phyloP scores from a whole-genome alignment of 2,329 filamentous ascomycete genomes.

The Fusarium zealandicum region DNA sequence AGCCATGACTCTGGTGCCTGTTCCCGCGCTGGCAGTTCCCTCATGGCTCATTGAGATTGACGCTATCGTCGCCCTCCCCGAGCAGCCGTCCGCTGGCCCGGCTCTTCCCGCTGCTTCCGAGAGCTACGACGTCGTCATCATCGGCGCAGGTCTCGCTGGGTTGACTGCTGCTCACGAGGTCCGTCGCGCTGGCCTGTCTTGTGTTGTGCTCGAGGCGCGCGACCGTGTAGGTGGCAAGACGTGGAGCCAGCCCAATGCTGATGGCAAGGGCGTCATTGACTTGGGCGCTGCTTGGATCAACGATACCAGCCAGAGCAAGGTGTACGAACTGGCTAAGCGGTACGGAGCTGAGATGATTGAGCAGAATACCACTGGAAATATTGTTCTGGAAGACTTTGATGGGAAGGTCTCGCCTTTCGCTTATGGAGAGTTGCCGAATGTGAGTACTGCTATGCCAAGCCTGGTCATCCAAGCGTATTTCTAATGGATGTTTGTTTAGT shows the following conservation, averaged over 20 bases:
- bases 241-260: slow-evolving; percentile 8
- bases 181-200: slow-evolving; percentile 45
- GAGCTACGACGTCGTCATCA: slow-evolving; percentile 26
- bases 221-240: slow-evolving; percentile 59
- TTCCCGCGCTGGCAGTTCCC: slow-evolving; percentile 49
- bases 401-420: slow-evolving; percentile 17
- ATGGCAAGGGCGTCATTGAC: slow-evolving; percentile 23
- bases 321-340: slow-evolving; percentile 26
- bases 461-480: no score
- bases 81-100: slow-evolving; percentile 4
- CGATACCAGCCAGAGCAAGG: slow-evolving; percentile 31
- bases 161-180: slow-evolving; percentile 47
- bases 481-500: slow-evolving; percentile 7
- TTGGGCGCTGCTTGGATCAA: slow-evolving; percentile 39
- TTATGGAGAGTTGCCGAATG: slow-evolving; percentile 4
- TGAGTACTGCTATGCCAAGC: not conserved
- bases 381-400: slow-evolving; percentile 12
- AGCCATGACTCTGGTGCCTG: slow-evolving; percentile 52
- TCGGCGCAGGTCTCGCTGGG: slow-evolving; percentile 44
- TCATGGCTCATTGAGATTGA: slow-evolving; percentile 54
- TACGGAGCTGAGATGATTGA: slow-evolving; percentile 30
- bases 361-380: slow-evolving; percentile 21
- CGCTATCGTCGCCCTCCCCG: slow-evolving; percentile 44
- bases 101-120: slow-evolving; percentile 12
- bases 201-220: slow-evolving; percentile 55